A percentile compares a stretch with the other conserved stretches of the same genome.
Evolutionary conservation across 257 asterid genomes (phyloP).

Genomic region (Plantago elongata): DNA sequence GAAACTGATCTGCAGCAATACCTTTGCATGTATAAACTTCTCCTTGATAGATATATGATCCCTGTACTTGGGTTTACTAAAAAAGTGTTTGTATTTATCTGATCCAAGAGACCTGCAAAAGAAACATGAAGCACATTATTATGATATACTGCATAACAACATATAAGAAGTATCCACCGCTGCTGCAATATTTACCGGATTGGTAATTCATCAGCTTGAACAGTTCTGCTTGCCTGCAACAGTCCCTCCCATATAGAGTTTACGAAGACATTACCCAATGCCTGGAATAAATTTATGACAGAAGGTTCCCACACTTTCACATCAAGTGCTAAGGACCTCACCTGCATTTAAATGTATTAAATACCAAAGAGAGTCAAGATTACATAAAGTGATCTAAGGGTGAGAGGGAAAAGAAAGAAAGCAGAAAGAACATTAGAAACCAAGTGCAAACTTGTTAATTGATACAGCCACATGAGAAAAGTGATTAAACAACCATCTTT

Average conservation of each 20-base stretch:
- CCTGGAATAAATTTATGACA: slow-evolving; percentile 65
- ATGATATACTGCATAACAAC: neutral
- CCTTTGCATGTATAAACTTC: slow-evolving; percentile 89
- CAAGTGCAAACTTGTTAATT: no score
- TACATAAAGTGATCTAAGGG: neutral
- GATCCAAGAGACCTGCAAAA: slow-evolving; percentile 58
- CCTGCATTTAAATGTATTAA: slow-evolving; percentile 39
- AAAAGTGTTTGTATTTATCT: slow-evolving; percentile 63
- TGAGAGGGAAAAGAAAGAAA: neutral
- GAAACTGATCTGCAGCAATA: slow-evolving; percentile 29
- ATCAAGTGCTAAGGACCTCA: slow-evolving; percentile 79
- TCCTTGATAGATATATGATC: slow-evolving; percentile 91
- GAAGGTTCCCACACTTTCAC: slow-evolving; percentile 94
- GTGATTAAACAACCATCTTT: no score
- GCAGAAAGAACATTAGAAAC: neutral
- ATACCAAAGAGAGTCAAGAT: no score
- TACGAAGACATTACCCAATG: slow-evolving; percentile 72
- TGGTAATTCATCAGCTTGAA: slow-evolving; percentile 92
- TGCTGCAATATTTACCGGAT: slow-evolving; percentile 44
- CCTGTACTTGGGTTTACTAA: slow-evolving; percentile 58
- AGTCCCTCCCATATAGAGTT: slow-evolving; percentile 88
- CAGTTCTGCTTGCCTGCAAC: slow-evolving; percentile 63
- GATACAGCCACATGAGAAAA: no score
- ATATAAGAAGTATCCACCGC: slow-evolving; percentile 7
- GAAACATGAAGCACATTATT: slow-evolving; percentile 9